A percentile compares a stretch with the other conserved stretches of the same genome.
Evolutionary conservation across 805 yeast species (phyloP).

Genomic region (Candida odintsovae): DNA sequence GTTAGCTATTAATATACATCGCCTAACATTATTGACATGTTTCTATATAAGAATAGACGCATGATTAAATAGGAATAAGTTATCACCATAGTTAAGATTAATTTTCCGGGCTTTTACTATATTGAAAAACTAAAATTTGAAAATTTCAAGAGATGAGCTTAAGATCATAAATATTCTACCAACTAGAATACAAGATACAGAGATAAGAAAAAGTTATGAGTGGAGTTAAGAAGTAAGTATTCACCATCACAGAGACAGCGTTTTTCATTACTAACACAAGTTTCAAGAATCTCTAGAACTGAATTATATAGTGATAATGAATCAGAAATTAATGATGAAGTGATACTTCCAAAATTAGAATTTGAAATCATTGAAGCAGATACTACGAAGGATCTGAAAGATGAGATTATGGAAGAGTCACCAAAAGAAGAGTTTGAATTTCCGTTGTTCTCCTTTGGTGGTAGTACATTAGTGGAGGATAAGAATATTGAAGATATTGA

Average conservation of each 20-base stretch:
- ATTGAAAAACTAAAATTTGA: too few relatives aligned
- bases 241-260: too few relatives aligned
- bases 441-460: slow-evolving; percentile 24
- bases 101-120: too few relatives aligned
- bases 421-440: slow-evolving; percentile 21
- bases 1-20: too few relatives aligned
- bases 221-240: slow-evolving; percentile 6
- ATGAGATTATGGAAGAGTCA: slow-evolving; percentile 1
- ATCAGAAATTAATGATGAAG: slow-evolving; percentile 8
- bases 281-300: slow-evolving; percentile 19
- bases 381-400: not conserved
- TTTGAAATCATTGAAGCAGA: slow-evolving; percentile 19
- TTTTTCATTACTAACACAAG: not conserved
- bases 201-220: too few relatives aligned
- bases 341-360: slow-evolving; percentile 20
- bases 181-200: too few relatives aligned
- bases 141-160: not conserved
- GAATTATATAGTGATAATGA: slow-evolving; percentile 15
- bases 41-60: too few relatives aligned
- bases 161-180: too few relatives aligned
- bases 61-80: too few relatives aligned
- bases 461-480: not conserved
- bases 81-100: too few relatives aligned
- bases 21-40: too few relatives aligned
- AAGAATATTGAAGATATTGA: not conserved